These are phyloP conservation scores for Barnettozyma hawaiiensis DNA, from an alignment of 1,139 yeast genomes.

Conservation along the genomic window DNA sequence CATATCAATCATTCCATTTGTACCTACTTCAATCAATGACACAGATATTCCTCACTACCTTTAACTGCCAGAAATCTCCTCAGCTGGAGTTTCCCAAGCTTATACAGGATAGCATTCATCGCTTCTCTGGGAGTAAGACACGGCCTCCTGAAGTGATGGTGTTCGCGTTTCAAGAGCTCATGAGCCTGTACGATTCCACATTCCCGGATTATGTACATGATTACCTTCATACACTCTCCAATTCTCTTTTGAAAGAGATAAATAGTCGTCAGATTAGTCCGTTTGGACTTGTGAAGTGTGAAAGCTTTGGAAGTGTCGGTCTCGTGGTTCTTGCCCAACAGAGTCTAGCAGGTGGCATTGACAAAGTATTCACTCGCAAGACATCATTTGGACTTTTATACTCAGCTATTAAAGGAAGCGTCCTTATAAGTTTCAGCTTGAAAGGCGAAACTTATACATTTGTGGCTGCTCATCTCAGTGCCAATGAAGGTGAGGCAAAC, in stretches of 20 bases:
- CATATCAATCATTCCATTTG: neutral
- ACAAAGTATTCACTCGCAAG: conserved; percentile 5
- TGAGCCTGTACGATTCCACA: conserved; percentile 60
- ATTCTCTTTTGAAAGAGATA: conserved; percentile 30
- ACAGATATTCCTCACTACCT: neutral
- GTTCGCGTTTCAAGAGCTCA: conserved; percentile 72
- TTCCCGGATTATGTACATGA: conserved; percentile 36
- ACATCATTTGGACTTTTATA: conserved; percentile 52
- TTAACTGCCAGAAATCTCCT: conserved; percentile 1
- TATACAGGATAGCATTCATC: neutral
- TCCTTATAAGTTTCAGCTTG: conserved; percentile 46
- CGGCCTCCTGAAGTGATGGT: conserved; percentile 54
- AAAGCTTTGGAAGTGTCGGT: conserved; percentile 63
- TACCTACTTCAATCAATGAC: neutral
- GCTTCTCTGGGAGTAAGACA: conserved; percentile 8
- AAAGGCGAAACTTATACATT: conserved; percentile 46
- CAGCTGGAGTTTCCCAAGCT: neutral
- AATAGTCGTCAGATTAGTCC: conserved; percentile 29
- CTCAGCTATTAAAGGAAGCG: conserved; percentile 73
- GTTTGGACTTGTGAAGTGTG: conserved; percentile 34
- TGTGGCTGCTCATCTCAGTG: conserved; percentile 66
- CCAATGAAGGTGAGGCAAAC: conserved; percentile 60
- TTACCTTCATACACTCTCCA: conserved; percentile 38
- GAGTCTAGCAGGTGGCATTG: neutral
- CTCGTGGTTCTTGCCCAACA: conserved; percentile 40